These are phyloP conservation scores for Psilocybe azurescens DNA, from an alignment of 768 basidiomycete species.

Conservation along the genomic window DNA sequence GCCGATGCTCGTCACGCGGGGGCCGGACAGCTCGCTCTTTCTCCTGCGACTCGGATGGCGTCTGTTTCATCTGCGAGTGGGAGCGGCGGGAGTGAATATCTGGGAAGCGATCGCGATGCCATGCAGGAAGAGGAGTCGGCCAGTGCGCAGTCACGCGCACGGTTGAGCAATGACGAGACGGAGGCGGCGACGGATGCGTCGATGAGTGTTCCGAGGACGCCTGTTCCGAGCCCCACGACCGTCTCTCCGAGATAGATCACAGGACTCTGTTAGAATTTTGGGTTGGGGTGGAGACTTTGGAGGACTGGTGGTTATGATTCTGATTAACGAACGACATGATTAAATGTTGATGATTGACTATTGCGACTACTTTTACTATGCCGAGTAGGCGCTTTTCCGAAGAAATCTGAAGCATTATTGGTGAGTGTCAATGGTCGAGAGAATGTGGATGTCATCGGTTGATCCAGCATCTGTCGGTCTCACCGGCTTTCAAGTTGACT, in stretches of 20 bases:
- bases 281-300: too few relatives aligned
- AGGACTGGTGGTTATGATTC: too few relatives aligned
- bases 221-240: not conserved
- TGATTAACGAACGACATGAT: too few relatives aligned
- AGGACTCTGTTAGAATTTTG: too few relatives aligned
- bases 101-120: not conserved
- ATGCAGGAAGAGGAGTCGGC: not conserved
- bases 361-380: too few relatives aligned
- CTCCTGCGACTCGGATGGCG: not conserved
- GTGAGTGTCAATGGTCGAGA: too few relatives aligned
- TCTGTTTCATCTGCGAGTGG: not conserved
- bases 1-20: not conserved
- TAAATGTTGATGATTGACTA: too few relatives aligned
- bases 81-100: not conserved
- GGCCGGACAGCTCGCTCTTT: not conserved
- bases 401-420: too few relatives aligned
- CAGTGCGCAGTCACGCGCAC: not conserved
- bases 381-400: too few relatives aligned
- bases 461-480: too few relatives aligned
- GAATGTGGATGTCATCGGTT: too few relatives aligned
- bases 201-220: conserved; percentile 5
- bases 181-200: not conserved
- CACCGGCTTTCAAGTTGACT: too few relatives aligned
- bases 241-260: not conserved
- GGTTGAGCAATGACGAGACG: not conserved